Evolutionary conservation across 2,329 filamentous ascomycete species (phyloP), one percentile per base, ranked within the genome.

Genomic region (Clarireedia hainanense): DNA sequence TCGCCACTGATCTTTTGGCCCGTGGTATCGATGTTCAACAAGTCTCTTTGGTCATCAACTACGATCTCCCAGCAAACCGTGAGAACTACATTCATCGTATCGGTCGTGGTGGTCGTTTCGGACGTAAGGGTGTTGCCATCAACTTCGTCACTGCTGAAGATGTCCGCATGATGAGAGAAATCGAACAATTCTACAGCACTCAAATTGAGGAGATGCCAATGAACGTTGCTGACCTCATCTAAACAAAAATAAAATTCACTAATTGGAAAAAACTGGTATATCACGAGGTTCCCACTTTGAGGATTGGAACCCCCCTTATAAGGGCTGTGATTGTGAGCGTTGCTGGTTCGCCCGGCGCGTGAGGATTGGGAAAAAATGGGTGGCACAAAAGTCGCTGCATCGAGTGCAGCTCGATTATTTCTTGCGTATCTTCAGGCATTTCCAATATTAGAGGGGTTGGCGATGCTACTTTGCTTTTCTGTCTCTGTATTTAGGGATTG

Each of bases 161-260:
- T 77, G 94, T 99, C 71, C 91, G 92, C 76, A 97, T 99, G 89
- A 95, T 99, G 89, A 86, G 94, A 75, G 94, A 99, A 78, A 99
- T 99, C 69, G 94, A 99, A 77, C 90, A 96, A 80, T 99, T 97
- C 84, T 99, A 99, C 87, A 96, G 90, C 84, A 99, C 94, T 75
- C 94, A 99, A 81, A 97, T 99, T 67, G 94, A 99, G 80, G 94
- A 99, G 84, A 99, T 99, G 94, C 94, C 94, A 72, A 97, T 99
- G 94, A 88, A 88, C 76, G 84, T 88, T 68, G 84, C 84, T 67
- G 84, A 88, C 69, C 83, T 88, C 67, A 88, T 88, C 74, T 87
- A 85, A 83, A 61, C 60, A 57, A 57, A 60, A 51, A 42, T n/a
- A 42, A n/a, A 6, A 14, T 40, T 52, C 27, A 56, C 56, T 59